Percentiles rank a stretch among this genome's conserved stretches.
Evolutionary conservation across 2,329 filamentous ascomycete species (phyloP).

Genomic region (Endoconidiophora polonica): DNA sequence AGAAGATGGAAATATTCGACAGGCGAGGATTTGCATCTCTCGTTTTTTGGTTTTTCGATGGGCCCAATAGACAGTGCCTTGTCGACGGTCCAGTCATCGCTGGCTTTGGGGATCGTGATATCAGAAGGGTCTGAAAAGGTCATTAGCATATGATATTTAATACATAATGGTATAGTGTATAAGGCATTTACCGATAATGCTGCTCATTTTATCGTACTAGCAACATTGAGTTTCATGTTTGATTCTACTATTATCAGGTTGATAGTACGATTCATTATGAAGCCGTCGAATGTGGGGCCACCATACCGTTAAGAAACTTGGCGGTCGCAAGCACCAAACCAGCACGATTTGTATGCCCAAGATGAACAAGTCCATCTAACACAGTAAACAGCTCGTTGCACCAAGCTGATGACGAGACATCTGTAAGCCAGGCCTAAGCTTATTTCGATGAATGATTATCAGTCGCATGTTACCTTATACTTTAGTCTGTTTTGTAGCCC

Average conservation of each 20-base stretch:
- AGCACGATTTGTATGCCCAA: no score
- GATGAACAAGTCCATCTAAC: no score
- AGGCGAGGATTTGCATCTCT: slow-evolving; percentile 48
- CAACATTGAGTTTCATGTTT: background rate
- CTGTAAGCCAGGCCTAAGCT: no score
- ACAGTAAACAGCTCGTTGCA: no score
- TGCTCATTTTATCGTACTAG: background rate
- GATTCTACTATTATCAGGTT: no score
- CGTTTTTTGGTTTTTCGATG: slow-evolving; percentile 26
- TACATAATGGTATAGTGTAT: background rate
- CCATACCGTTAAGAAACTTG: no score
- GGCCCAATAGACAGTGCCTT: slow-evolving; percentile 14
- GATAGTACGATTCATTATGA: no score
- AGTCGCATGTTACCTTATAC: background rate
- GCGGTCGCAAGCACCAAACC: no score
- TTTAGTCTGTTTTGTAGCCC: slow-evolving; percentile 29
- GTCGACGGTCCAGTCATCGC: slow-evolving; percentile 16
- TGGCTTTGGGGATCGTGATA: slow-evolving; percentile 16
- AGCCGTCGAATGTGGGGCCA: no score
- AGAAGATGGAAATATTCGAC: slow-evolving; percentile 89
- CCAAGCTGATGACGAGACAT: no score
- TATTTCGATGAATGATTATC: no score
- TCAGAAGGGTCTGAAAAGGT: slow-evolving; percentile 15
- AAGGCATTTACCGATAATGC: background rate
- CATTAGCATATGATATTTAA: background rate